Evolutionary conservation across 192 early-diverging fungal genomes (phyloP), one percentile per base, ranked within the genome.

Genomic region (Gaertneriomyces semiglobifer): DNA sequence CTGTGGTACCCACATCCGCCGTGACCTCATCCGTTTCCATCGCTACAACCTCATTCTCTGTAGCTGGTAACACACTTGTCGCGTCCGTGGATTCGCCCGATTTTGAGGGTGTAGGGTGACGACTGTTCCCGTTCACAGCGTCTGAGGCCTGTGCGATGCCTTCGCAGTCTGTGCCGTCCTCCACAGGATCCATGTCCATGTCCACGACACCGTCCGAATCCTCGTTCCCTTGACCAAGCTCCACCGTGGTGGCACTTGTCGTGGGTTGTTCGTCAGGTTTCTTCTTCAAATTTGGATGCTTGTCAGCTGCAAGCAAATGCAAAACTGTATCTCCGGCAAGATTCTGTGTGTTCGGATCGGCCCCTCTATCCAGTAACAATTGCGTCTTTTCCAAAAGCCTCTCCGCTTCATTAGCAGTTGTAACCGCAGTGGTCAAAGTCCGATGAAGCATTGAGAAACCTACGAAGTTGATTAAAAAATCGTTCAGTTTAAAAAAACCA

Each of bases 391-490:
- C 47, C 16, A 74, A 53, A 41, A 70, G 58, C 3, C 54, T 46
- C 3, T 71, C 46, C 9, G 66, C 62, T 70, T 83, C 81, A 18
- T 70, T 41, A 11, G 20, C 10, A 4, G 43, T 68, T 3, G n/a
- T 39, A 20, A 72, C 33, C 0, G 6, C n/a, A 44, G 66, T 63
- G 7, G 9, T 12, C 16, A 10, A 72, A 58, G 51, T 55, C 48
- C 16, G 52, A 66, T 85, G 83, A 11, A 85, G 58, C 74, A 85
- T 74, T 2, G 75, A 50, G 2, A 50, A n/a, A 18, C 48, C 48
- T 50, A 2, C 2, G 48, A 50, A n/a, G 48, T 50, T 18, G 18
- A 50, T 50, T 50, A 50, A 2, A 8, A 50, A 50, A 0, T 12
- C 11, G 48, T 12, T 1, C 48, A 50, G 48, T 0, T n/a, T 50